Evolutionary conservation across 768 basidiomycete species (phyloP).

Genomic region (Udeniomyces megalosporus): DNA sequence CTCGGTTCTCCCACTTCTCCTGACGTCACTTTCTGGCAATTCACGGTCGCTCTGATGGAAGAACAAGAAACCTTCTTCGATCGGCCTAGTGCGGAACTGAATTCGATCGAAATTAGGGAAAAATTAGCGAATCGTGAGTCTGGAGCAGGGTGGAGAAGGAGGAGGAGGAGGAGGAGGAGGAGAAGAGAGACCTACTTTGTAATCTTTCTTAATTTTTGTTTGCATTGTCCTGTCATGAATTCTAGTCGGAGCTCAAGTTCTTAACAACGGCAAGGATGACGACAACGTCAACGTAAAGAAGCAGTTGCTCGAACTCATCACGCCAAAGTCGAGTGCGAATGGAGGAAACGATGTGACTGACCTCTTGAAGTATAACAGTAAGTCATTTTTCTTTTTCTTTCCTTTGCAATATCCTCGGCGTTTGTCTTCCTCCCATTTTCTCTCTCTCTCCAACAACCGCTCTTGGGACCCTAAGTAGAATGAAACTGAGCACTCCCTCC

Average conservation of each 20-base stretch:
- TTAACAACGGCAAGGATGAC: neutral
- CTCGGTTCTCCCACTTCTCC: too few relatives aligned
- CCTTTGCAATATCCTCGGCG: neutral
- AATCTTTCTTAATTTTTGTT: too few relatives aligned
- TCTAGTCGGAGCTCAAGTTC: neutral
- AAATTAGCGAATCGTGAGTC: neutral
- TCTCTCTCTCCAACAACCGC: neutral
- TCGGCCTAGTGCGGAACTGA: conserved; percentile 14
- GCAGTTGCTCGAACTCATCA: neutral
- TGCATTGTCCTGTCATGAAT: too few relatives aligned
- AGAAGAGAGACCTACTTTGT: neutral
- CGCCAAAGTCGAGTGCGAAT: conserved; percentile 42
- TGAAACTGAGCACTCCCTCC: too few relatives aligned
- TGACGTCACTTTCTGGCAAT: conserved; percentile 73
- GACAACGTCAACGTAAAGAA: too few relatives aligned
- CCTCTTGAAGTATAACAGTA: conserved; percentile 77
- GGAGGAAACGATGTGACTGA: conserved; percentile 69
- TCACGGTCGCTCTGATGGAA: conserved; percentile 42
- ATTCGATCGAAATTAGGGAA: neutral
- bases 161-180: too few relatives aligned
- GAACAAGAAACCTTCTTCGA: conserved; percentile 13
- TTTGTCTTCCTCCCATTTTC: neutral
- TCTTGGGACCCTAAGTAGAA: neutral
- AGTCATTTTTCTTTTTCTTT: conserved; percentile 23
- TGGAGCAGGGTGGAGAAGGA: too few relatives aligned